These are phyloP conservation scores for Kwoniella pini DNA, from an alignment of 768 basidiomycete genomes.

Conservation along the genomic window DNA sequence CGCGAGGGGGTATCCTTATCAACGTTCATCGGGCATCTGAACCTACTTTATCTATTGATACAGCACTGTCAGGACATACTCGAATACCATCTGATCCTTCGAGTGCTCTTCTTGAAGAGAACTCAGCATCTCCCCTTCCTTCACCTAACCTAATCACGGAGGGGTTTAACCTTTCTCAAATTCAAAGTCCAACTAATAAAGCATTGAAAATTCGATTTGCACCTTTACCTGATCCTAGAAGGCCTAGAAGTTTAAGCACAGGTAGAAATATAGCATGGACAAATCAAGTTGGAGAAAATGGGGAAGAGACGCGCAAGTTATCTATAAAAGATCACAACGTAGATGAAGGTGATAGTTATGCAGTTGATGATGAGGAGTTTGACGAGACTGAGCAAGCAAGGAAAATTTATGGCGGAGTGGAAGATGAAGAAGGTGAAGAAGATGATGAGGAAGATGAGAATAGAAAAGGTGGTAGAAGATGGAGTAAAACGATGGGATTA, in stretches of 20 bases:
- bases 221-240: slow-evolving; percentile 75
- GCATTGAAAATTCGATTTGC: slow-evolving; percentile 69
- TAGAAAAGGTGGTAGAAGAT: slow-evolving; percentile 36
- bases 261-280: slow-evolving; percentile 46
- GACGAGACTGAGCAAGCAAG: slow-evolving; percentile 26
- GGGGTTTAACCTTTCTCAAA: no score
- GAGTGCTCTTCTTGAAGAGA: not conserved
- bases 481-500: slow-evolving; percentile 45
- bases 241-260: slow-evolving; percentile 54
- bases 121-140: not conserved
- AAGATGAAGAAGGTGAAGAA: slow-evolving; percentile 30
- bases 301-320: slow-evolving; percentile 29
- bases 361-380: slow-evolving; percentile 14
- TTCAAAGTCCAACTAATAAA: not conserved
- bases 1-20: slow-evolving; percentile 41
- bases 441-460: slow-evolving; percentile 16
- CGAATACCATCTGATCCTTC: slow-evolving; percentile 9
- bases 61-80: not conserved
- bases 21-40: slow-evolving; percentile 34
- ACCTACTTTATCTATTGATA: slow-evolving; percentile 4
- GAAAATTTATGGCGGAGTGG: slow-evolving; percentile 13
- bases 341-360: slow-evolving; percentile 5
- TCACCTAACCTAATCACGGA: no score
- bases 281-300: slow-evolving; percentile 26
- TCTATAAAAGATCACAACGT: slow-evolving; percentile 29